Evolutionary conservation across 306 rosid genomes (phyloP), one percentile per base, ranked within the genome.

Genomic region (Begonia masoniana): DNA sequence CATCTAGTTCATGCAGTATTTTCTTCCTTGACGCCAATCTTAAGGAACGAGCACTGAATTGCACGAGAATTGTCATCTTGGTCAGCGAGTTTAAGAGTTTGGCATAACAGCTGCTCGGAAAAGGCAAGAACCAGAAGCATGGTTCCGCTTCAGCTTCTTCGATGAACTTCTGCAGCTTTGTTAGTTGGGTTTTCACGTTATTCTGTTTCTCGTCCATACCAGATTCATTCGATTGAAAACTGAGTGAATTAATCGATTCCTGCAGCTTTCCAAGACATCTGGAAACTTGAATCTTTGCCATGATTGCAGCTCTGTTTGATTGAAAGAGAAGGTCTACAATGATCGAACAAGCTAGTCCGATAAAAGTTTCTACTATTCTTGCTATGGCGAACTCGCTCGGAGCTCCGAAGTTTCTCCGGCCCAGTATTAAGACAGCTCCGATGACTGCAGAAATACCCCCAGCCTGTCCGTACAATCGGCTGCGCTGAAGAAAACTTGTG

Each of bases 401-500:
- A 11, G 75, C 67, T 23, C 91, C 91, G 14, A 67, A 67, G 1
- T 69, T 73, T 52, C 56, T 61, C 17, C 87, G 66, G 3, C 91
- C 91, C 50, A 81, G 59, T 2, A 85, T 67, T 10, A 76, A 43
- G 41, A 76, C 42, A 7, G 87, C 87, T 6, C 84, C 95, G 42
- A 82, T 78, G 3, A 68, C 70, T 0, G 95, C 84, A 11, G 91
- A 78, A 59, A 81, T 74, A 7, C 77, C 81, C 15, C 95, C 87
- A 0, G 84, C 87, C 0, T 74, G 82, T 47, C 95, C 84, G 17
- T 81, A 85, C 82, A 85, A 69, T 50, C 13, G 45, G 63, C 84
- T 78, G 17, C 78, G 72, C 42, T 65, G 87, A 41, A 85, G 87
- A 61, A 76, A 81, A 57, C 68, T 65, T 0, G 95, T 72, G 76